Percentiles rank a stretch among this genome's conserved stretches.
Evolutionary conservation across 495 filamentous ascomycete genomes (phyloP).

Genomic region (Talaromyces proteolyticus): DNA sequence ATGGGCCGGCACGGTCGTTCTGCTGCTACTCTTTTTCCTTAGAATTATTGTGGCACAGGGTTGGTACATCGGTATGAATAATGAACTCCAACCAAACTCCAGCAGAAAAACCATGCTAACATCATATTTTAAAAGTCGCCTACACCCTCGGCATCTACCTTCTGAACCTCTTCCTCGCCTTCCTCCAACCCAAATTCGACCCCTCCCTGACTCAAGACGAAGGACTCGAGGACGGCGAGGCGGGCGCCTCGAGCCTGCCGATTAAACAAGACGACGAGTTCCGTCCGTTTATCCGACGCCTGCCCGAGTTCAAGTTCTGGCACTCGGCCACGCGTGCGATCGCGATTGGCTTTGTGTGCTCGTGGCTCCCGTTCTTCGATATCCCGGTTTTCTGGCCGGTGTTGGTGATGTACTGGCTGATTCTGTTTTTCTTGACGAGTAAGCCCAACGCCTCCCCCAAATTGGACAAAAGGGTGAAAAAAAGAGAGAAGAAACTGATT

Average conservation of each 20-base stretch:
- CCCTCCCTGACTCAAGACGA: conserved; percentile 93
- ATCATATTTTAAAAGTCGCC: conserved; percentile 66
- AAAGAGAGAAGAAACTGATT: too few species aligned
- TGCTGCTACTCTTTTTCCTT: conserved; percentile 76
- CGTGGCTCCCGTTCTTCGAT: conserved; percentile 89
- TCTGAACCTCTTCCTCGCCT: conserved; percentile 97
- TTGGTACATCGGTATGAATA: conserved; percentile 89
- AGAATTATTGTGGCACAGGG: conserved; percentile 88
- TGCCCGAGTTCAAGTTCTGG: conserved; percentile 99
- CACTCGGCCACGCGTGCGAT: conserved; percentile 87
- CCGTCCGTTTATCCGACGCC: conserved; percentile 87
- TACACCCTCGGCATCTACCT: conserved; percentile 99
- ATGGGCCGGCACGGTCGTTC: conserved; percentile 74
- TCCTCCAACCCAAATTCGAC: conserved; percentile 98
- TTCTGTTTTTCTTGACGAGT: conserved; percentile 93
- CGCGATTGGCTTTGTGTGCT: conserved; percentile 76
- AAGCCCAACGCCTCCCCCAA: conserved; percentile 30
- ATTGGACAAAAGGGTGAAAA: too few species aligned
- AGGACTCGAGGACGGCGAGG: conserved; percentile 88
- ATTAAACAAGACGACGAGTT: conserved; percentile 97
- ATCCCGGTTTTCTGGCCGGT: conserved; percentile 99
- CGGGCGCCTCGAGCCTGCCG: conserved; percentile 59
- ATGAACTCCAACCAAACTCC: not conserved
- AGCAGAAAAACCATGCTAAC: not conserved
- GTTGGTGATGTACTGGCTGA: conserved; percentile 96